These are phyloP conservation scores for Suillus ampliporus DNA, from an alignment of 768 basidiomycete species.

Conservation along the genomic window DNA sequence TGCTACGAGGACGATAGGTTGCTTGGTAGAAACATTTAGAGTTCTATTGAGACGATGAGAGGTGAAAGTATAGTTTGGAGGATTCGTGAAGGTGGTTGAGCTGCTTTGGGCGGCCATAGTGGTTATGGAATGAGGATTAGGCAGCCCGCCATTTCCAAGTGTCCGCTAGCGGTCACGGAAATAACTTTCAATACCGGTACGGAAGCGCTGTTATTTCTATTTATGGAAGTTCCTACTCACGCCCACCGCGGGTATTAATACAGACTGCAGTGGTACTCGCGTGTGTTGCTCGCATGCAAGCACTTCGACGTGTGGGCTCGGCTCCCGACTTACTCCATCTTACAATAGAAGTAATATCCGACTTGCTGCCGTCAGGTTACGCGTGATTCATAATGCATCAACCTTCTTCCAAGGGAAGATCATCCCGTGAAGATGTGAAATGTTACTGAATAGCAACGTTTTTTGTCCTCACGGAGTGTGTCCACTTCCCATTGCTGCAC, in stretches of 20 bases:
- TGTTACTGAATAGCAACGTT: background rate
- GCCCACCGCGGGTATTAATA: too few species aligned
- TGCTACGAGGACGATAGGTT: conserved; percentile 92
- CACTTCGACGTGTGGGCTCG: background rate
- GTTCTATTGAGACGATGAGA: conserved; percentile 63
- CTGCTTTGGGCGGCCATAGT: conserved; percentile 32
- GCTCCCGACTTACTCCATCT: background rate
- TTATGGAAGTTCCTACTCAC: too few species aligned
- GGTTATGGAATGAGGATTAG: conserved; percentile 16
- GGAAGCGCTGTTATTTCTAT: too few species aligned
- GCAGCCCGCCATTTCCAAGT: background rate
- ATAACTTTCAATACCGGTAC: background rate
- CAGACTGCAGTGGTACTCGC: too few species aligned
- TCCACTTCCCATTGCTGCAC: background rate
- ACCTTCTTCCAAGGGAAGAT: background rate
- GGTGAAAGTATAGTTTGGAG: conserved; percentile 71
- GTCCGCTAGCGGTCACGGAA: background rate
- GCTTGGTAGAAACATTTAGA: conserved; percentile 68
- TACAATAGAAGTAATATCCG: too few species aligned
- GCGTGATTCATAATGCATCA: background rate
- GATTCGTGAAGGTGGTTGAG: conserved; percentile 56
- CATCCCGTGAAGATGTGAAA: background rate
- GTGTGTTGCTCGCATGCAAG: too few species aligned
- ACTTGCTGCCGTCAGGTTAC: background rate
- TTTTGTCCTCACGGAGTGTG: background rate